Base-by-base conservation (phyloP, 1,284 basidiomycete genomes). In the Irpex sp. region DNA sequence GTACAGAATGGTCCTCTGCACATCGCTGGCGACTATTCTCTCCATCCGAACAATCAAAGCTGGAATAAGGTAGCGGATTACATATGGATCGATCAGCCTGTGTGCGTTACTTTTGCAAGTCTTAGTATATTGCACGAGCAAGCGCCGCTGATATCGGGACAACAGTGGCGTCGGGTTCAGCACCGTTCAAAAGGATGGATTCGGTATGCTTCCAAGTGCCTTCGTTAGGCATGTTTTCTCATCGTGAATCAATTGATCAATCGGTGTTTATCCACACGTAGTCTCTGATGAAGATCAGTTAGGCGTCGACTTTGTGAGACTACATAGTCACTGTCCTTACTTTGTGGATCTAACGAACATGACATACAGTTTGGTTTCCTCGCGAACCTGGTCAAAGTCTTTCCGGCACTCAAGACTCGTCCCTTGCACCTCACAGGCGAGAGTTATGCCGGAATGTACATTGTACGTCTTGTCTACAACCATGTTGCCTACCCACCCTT, bases 381-480 rank as follows among this genome's bases (percentile, higher is more conserved):
- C 54, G 72, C 70, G 26, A 89, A 89, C 68, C 73, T 89, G 3
- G 83, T 87, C 67, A 85, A 84, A 66, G 81, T 89, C 6, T 90
- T 89, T 71, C 88, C 88, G 4, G 77, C 77, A 65, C 76, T 89
- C 26, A 80, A 80, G 2, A 81, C 75, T 0, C 81, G 88, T 37
- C 88, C 87, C 9, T 77, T 90, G 21, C 73, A 83, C 68, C 69
- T 90, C 43, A 83, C 81, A 1, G 88, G 88, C 1, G 88, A 89
- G 71, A 86, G 83, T 68, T 89, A 88, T 72, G 82, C 88, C 15
- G 87, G 88, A 50, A 79, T 78, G 65, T 89, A 83, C 68, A 87
- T 88, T 59, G 59, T 58, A 47, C 26, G 26, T 26, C 2, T 26
- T 0, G 9, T 39, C 47, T 31, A 19, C 5, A 49, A 17, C 3